Evolutionary conservation across 106 monocot species (phyloP).

Genomic region (Triglochin maritima): DNA sequence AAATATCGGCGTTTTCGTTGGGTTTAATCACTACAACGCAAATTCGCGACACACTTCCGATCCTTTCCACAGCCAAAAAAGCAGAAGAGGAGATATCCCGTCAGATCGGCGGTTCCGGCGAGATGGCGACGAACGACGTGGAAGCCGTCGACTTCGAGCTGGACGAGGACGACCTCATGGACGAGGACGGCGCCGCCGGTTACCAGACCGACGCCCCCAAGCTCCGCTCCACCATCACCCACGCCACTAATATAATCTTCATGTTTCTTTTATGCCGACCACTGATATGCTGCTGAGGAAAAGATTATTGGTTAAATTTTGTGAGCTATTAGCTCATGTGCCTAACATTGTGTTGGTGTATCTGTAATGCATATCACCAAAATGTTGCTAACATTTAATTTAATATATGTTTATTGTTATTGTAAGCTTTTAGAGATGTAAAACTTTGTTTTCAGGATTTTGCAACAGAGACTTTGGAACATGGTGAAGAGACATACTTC

Average conservation of each 20-base stretch:
- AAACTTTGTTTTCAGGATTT: slow-evolving; percentile 12
- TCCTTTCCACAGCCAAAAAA: background rate
- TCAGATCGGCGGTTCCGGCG: background rate
- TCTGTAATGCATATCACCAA: background rate
- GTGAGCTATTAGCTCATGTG: background rate
- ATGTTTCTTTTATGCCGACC: too few relatives aligned
- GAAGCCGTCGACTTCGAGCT: slow-evolving; percentile 78
- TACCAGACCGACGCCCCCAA: slow-evolving; percentile 19
- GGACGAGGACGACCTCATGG: slow-evolving; percentile 94
- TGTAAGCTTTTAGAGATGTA: background rate
- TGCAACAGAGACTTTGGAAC: slow-evolving; percentile 33
- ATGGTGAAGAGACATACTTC: slow-evolving; percentile 86
- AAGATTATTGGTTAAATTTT: background rate
- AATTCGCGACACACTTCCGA: too few relatives aligned
- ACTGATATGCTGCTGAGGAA: background rate
- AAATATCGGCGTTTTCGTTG: too few relatives aligned
- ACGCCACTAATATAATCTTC: slow-evolving; percentile 26
- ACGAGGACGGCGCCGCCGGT: slow-evolving; percentile 47
- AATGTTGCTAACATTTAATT: background rate
- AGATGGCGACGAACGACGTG: slow-evolving; percentile 44
- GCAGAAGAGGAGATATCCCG: background rate
- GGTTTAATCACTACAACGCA: too few relatives aligned
- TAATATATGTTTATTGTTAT: background rate
- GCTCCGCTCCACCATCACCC: slow-evolving; percentile 49
- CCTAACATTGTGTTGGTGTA: background rate